A percentile compares a stretch with the other conserved stretches of the same genome.
phyloP scores from a whole-genome alignment of 148 eudicot species.

The Rhododendron henanense region DNA sequence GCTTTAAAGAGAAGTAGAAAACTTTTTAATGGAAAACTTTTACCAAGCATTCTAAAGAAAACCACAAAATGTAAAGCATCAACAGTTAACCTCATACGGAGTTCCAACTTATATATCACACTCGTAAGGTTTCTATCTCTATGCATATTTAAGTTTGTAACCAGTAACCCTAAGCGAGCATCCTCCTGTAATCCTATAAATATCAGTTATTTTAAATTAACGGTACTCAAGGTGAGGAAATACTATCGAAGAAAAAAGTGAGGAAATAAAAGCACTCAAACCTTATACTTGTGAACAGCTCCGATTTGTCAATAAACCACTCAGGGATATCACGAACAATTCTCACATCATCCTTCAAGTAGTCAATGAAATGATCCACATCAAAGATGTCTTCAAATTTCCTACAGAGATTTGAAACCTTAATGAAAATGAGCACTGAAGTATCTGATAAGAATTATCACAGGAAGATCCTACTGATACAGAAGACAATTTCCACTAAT shows the following conservation, averaged over 20 bases:
- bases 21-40: neutral
- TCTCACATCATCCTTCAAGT: slow-evolving; percentile 87
- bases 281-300: slow-evolving; percentile 90
- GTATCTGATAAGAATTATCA: neutral
- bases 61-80: neutral
- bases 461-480: neutral
- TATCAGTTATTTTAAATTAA: neutral
- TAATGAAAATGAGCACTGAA: neutral
- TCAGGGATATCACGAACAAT: slow-evolving; percentile 96
- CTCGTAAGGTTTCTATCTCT: neutral
- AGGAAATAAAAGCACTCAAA: slow-evolving; percentile 18
- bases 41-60: neutral
- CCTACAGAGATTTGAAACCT: slow-evolving; percentile 37
- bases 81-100: neutral
- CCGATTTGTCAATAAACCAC: slow-evolving; percentile 90
- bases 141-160: neutral
- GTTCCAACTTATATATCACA: neutral
- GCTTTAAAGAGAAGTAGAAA: neutral
- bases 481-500: neutral
- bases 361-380: slow-evolving; percentile 97
- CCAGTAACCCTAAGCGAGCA: neutral
- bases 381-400: slow-evolving; percentile 97
- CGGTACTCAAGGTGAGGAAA: neutral
- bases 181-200: neutral
- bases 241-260: neutral